Evolutionary conservation across 2,329 filamentous ascomycete species (phyloP).

Genomic region (Esteya vermicola): DNA sequence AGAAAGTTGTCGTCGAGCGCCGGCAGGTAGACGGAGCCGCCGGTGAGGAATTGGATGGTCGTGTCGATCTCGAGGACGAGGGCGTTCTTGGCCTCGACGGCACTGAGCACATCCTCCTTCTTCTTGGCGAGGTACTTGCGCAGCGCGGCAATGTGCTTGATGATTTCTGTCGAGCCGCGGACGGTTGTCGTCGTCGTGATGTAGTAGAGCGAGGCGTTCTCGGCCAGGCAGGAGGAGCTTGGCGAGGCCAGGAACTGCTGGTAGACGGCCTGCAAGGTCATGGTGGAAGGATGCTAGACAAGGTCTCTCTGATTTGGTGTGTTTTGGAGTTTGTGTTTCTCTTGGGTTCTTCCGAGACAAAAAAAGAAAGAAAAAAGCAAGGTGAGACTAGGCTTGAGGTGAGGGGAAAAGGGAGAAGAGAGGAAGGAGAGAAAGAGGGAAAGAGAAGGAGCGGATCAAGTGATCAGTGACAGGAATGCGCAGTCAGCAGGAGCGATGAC

Average conservation of each 20-base stretch:
- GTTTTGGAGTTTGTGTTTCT: no score
- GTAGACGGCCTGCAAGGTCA: conserved; percentile 44
- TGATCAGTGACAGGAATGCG: no score
- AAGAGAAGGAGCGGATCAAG: background rate
- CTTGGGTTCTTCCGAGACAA: no score
- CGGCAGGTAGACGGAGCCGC: conserved; percentile 77
- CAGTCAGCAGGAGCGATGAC: no score
- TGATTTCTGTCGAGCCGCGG: conserved; percentile 56
- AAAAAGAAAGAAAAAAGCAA: background rate
- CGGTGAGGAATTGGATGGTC: conserved; percentile 63
- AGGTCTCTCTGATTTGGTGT: background rate
- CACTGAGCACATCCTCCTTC: conserved; percentile 59
- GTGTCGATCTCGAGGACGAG: conserved; percentile 71
- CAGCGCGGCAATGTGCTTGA: conserved; percentile 65
- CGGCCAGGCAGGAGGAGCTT: conserved; percentile 45
- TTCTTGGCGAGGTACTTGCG: conserved; percentile 69
- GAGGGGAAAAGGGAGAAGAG: background rate
- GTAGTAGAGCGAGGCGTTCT: conserved; percentile 65
- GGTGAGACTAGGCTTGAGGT: background rate
- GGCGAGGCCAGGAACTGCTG: conserved; percentile 59
- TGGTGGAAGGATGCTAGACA: conserved; percentile 11
- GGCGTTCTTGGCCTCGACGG: conserved; percentile 55
- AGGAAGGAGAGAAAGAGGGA: background rate
- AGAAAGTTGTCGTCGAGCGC: conserved; percentile 90
- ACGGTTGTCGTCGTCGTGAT: conserved; percentile 74